Conservation (phyloP, 345 rosid species). For the Acer yangbiense region DNA sequence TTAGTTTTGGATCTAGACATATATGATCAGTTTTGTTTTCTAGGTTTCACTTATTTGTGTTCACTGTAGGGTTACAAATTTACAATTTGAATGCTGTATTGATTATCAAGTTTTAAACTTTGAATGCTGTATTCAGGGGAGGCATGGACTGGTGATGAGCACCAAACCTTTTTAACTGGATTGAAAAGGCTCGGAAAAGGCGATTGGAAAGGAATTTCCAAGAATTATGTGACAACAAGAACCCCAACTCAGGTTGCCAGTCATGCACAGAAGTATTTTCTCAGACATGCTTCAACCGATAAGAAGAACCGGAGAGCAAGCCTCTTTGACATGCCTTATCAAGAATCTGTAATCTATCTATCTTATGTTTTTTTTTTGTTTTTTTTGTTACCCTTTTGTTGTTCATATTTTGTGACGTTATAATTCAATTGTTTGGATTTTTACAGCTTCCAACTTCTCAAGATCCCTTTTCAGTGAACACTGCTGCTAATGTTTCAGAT, state of each 20-base stretch:
- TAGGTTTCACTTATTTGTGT: too few relatives aligned
- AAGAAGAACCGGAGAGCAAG: constrained; percentile 61
- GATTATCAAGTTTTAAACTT: too few relatives aligned
- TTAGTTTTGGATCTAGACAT: not conserved
- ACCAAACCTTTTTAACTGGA: constrained; percentile 48
- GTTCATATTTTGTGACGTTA: not conserved
- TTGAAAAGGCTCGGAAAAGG: constrained; percentile 62
- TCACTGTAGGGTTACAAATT: too few relatives aligned
- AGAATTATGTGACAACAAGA: constrained; percentile 48
- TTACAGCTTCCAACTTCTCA: constrained; percentile 16
- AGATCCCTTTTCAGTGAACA: not conserved
- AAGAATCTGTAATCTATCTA: constrained; percentile 23
- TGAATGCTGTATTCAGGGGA: constrained; percentile 34
- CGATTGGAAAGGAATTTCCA: constrained; percentile 71
- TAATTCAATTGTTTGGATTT: not conserved
- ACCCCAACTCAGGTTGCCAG: constrained; percentile 73
- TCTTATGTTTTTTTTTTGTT: not conserved
- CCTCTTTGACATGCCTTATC: constrained; percentile 50
- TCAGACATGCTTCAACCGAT: constrained; percentile 34
- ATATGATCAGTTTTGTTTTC: not conserved
- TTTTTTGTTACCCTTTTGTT: not conserved
- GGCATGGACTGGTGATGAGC: constrained; percentile 79
- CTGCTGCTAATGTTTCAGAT: not conserved
- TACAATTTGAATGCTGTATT: too few relatives aligned
- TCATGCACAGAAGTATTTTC: constrained; percentile 74